Conservation (phyloP, 179 eudicot genomes). For the Spergularia azorica region DNA sequence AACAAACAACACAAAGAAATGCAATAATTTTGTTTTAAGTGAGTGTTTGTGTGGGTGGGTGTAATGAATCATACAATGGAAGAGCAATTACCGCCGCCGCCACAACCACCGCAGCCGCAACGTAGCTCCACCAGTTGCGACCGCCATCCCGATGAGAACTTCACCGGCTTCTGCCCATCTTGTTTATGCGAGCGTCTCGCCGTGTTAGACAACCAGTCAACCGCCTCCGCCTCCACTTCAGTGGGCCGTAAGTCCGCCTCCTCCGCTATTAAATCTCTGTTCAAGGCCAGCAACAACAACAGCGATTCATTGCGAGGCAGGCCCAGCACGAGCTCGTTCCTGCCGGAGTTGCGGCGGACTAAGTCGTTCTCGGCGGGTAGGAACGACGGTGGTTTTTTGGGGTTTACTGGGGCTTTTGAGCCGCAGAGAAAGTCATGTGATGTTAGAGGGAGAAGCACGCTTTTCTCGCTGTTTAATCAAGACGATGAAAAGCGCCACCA, state of each 20-base stretch:
- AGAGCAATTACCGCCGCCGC: conserved; percentile 64
- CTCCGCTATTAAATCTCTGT: conserved; percentile 64
- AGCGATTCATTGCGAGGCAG: conserved; percentile 22
- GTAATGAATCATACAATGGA: conserved; percentile 31
- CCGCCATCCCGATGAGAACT: conserved; percentile 75
- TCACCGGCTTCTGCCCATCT: conserved; percentile 89
- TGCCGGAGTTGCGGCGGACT: conserved; percentile 77
- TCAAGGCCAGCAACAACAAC: conserved; percentile 31
- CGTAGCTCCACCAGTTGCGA: conserved; percentile 75
- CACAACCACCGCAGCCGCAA: conserved; percentile 56
- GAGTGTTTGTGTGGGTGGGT: background rate
- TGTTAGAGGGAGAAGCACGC: conserved; percentile 75
- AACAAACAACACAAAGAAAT: background rate
- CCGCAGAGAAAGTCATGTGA: conserved; percentile 94
- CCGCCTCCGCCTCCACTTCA: conserved; percentile 38
- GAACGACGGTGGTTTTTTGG: conserved; percentile 53
- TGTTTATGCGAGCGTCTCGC: conserved; percentile 90
- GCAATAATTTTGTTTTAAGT: background rate
- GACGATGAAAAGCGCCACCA: conserved; percentile 35
- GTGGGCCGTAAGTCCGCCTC: conserved; percentile 57
- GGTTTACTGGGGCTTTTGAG: conserved; percentile 53
- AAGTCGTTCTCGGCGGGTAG: conserved; percentile 87
- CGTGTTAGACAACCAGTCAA: conserved; percentile 52
- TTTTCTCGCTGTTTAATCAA: conserved; percentile 57
- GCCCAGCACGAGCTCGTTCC: conserved; percentile 41